Evolutionary conservation across 2,329 filamentous ascomycete species (phyloP).

Genomic region (Calonectria leucothoes): DNA sequence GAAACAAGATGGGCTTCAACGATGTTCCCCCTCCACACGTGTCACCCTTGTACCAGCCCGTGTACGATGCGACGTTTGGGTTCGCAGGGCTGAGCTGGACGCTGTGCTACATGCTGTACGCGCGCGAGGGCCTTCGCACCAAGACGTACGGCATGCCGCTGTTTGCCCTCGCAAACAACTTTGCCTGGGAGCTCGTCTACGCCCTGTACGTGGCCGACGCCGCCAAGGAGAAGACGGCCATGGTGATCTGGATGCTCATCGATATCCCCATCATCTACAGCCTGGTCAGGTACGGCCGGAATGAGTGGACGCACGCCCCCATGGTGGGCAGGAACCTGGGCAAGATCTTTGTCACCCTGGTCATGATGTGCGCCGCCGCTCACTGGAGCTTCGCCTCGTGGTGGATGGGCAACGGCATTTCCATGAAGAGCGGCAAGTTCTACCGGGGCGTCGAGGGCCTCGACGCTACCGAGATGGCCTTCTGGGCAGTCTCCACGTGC

Average conservation of each 20-base stretch:
- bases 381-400: constrained; percentile 16
- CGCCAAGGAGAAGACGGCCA: constrained; percentile 11
- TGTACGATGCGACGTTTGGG: constrained; percentile 22
- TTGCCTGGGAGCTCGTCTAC: constrained; percentile 21
- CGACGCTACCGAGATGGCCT: constrained; percentile 18
- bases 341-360: constrained; percentile 8
- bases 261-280: constrained; percentile 21
- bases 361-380: neutral
- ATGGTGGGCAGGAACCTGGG: constrained; percentile 18
- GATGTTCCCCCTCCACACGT: constrained; percentile 19
- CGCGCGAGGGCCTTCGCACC: constrained; percentile 5
- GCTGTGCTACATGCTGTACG: constrained; percentile 20
- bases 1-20: constrained; percentile 18
- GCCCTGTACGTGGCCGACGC: constrained; percentile 3
- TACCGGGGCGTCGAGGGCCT: constrained; percentile 18
- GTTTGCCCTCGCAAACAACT: constrained; percentile 19
- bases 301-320: constrained; percentile 17
- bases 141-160: constrained; percentile 24
- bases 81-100: constrained; percentile 20
- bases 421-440: constrained; percentile 20
- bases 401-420: constrained; percentile 19
- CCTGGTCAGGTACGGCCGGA: neutral
- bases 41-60: constrained; percentile 13
- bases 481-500: constrained; percentile 14
- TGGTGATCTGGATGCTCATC: constrained; percentile 21